Percentiles rank a stretch among this genome's conserved stretches.
Conservation (phyloP, 2,329 filamentous ascomycete species). For the Diaporthe batatas region DNA sequence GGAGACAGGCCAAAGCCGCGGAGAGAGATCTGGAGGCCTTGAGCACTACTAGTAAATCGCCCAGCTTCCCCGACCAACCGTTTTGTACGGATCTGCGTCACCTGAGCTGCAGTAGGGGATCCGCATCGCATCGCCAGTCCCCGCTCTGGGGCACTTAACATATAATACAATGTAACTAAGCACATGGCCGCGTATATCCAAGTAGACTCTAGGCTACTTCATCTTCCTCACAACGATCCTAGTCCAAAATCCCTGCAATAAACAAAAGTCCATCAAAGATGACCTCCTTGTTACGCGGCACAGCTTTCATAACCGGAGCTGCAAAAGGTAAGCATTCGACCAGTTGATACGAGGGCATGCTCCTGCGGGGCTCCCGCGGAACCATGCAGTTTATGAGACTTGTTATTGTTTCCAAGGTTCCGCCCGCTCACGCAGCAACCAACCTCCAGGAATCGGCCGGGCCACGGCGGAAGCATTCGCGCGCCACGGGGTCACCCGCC, state of each 20-base stretch:
- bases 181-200: too few species aligned
- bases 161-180: too few species aligned
- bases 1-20: not conserved
- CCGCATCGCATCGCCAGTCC: not conserved
- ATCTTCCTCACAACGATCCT: too few species aligned
- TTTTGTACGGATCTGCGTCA: not conserved
- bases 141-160: not conserved
- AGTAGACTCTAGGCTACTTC: not conserved
- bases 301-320: conserved; percentile 22
- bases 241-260: accelerated
- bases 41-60: too few species aligned
- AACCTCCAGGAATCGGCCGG: not conserved
- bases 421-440: not conserved
- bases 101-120: not conserved
- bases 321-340: not conserved
- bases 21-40: too few species aligned
- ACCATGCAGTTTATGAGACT: not conserved
- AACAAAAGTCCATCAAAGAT: not conserved
- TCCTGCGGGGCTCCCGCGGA: not conserved
- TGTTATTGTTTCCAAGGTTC: not conserved
- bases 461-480: conserved; percentile 9
- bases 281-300: not conserved
- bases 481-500: not conserved
- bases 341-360: too few species aligned
- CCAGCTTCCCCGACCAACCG: not conserved